phyloP scores from a whole-genome alignment of 2,329 filamentous ascomycete species.

The Neofusicoccum parvum region DNA sequence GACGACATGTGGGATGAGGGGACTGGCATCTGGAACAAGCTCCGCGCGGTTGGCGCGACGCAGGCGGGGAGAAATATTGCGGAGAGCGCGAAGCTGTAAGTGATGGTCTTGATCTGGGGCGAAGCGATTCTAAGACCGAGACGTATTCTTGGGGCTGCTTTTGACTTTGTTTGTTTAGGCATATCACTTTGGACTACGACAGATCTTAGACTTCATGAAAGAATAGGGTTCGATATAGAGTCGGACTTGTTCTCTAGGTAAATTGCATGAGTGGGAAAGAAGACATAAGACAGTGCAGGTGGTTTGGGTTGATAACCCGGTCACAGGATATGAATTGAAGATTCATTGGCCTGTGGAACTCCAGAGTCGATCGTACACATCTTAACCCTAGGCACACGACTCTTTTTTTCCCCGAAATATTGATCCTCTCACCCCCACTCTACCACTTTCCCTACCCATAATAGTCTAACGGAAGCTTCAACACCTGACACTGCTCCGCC shows the following conservation, averaged over 20 bases:
- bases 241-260: no score
- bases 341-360: no score
- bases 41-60: constrained; percentile 32
- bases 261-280: no score
- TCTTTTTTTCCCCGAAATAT: background rate
- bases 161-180: constrained; percentile 1
- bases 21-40: constrained; percentile 49
- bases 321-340: no score
- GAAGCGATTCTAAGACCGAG: background rate
- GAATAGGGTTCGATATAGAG: no score
- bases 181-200: constrained; percentile 1
- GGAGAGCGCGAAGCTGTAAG: constrained; percentile 21
- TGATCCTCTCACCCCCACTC: background rate
- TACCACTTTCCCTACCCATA: constrained; percentile 21
- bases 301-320: no score
- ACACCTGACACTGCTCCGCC: constrained; percentile 30
- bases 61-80: background rate
- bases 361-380: no score
- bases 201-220: background rate
- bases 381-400: no score
- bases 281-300: no score
- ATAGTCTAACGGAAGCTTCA: constrained; percentile 31
- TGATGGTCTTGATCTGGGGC: background rate
- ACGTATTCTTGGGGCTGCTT: background rate
- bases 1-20: constrained; percentile 53